Percentiles rank a stretch among this genome's conserved stretches.
These are phyloP conservation scores for Ogataea pini DNA, from an alignment of 805 yeast genomes.

Conservation along the genomic window DNA sequence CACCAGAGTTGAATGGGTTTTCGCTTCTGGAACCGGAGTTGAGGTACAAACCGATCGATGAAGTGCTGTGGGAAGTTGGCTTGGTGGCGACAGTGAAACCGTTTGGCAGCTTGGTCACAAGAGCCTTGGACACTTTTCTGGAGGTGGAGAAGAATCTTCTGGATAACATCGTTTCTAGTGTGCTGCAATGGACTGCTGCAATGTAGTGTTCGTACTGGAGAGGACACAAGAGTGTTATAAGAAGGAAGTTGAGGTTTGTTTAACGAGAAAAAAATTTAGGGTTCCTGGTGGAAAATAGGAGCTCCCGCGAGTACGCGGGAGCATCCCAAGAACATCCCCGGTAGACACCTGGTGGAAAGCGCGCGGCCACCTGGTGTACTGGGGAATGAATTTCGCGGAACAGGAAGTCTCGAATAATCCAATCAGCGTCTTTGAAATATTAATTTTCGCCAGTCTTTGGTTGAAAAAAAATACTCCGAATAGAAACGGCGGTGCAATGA, in stretches of 20 bases:
- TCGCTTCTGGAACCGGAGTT: conserved; percentile 82
- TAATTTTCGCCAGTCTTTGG: conserved; percentile 11
- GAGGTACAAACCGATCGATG: conserved; percentile 68
- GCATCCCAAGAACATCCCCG: no score
- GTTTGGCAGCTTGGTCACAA: conserved; percentile 69
- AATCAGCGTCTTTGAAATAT: conserved; percentile 21
- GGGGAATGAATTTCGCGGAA: not conserved
- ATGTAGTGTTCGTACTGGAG: not conserved
- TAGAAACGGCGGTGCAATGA: conserved; percentile 1
- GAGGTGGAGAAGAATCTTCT: conserved; percentile 64
- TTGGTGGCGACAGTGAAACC: conserved; percentile 77
- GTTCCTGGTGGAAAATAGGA: not conserved
- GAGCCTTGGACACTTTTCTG: conserved; percentile 51
- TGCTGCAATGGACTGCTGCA: conserved; percentile 7
- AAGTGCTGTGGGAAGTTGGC: conserved; percentile 54
- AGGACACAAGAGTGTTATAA: not conserved
- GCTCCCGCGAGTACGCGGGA: no score
- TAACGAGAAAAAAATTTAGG: conserved; percentile 2
- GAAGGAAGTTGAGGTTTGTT: conserved; percentile 2
- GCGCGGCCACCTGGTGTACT: not conserved
- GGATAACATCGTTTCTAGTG: conserved; percentile 33
- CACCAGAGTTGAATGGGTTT: conserved; percentile 81
- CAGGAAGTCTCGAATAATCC: conserved; percentile 10
- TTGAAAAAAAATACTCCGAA: not conserved
- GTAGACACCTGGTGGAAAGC: not conserved